Base-by-base conservation (phyloP, 2,329 filamentous ascomycete species). In the Cytospora schulzeri region DNA sequence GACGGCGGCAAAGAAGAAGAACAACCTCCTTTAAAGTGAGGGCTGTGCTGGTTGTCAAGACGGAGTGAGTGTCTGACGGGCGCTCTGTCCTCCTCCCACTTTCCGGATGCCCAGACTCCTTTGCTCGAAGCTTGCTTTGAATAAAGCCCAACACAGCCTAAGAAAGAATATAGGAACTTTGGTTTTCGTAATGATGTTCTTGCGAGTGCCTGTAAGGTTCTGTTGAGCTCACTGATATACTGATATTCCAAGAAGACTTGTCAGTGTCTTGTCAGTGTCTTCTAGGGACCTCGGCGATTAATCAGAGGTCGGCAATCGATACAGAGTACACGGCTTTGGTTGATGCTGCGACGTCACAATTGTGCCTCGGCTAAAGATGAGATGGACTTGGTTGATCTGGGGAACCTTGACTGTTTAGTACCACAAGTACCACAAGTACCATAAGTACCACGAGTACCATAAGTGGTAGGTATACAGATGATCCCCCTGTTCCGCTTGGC, bases 1-100 rank as follows among this genome's bases (percentile, higher is more conserved):
- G 45, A n/a, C 45, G 45, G 45, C 28, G 76, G 41, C 19, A 9
- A n/a, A 48, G 29, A 5, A 31, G 29, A 24, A n/a, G n/a, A 24
- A 19, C 38, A 19, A 35, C 19, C n/a, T 3, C 17, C 45, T 48
- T 5, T 4, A 24, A 2, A 24, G 45, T 9, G 12, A 3, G 4
- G n/a, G n/a, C 29, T 9, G 29, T n/a, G n/a, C n/a, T n/a, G n/a
- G n/a, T 31, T 31, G 45, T 48, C 22, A 11, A 22, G 41, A 24
- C 19, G 19, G 45, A 48, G 11, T 6, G n/a, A 14, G 45, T 11
- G 45, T 24, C n/a, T 24, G 11, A 48, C 19, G n/a, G n/a, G 45
- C 45, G 45, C n/a, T 24, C 8, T 2, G 45, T 48, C 2, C n/a
- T 9, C 41, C 41, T 12, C 7, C 41, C 17, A n/a, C 41, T 22